Evolutionary conservation across 2,329 filamentous ascomycete genomes (phyloP).

Genomic region (Lachnellula willkommii): DNA sequence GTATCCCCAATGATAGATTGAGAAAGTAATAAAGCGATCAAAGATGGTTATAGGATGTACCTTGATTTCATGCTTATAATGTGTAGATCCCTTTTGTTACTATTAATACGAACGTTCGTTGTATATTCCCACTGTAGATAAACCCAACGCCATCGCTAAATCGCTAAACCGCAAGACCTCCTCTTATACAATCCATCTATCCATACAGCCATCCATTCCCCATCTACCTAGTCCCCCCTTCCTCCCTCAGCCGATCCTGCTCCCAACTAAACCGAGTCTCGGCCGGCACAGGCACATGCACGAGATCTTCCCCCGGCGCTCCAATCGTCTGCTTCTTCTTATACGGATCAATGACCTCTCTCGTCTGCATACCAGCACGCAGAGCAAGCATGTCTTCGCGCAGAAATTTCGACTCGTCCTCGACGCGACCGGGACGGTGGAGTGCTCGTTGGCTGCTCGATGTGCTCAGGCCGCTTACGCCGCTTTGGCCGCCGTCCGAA

Average conservation of each 20-base stretch:
- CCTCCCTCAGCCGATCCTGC: conserved; percentile 20
- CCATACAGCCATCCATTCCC: background rate
- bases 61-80: too few relatives aligned
- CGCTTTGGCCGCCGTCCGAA: background rate
- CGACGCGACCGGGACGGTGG: background rate
- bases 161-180: conserved; percentile 5
- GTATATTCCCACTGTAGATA: too few relatives aligned
- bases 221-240: conserved; percentile 3
- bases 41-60: too few relatives aligned
- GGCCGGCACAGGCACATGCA: conserved; percentile 24
- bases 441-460: background rate
- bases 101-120: too few relatives aligned
- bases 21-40: too few relatives aligned
- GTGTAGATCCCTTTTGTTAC: too few relatives aligned
- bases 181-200: background rate
- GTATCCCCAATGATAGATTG: too few relatives aligned
- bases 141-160: conserved; percentile 13
- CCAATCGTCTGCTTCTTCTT: conserved; percentile 15
- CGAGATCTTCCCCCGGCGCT: conserved; percentile 22
- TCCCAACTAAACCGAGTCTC: conserved; percentile 25
- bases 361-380: conserved; percentile 10
- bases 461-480: background rate
- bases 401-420: conserved; percentile 15
- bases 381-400: conserved; percentile 11
- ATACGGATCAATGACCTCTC: conserved; percentile 14